Percentiles rank a stretch among this genome's conserved stretches.
Evolutionary conservation across 2,329 filamentous ascomycete species (phyloP).

Genomic region (Aspergillus phoenicis): DNA sequence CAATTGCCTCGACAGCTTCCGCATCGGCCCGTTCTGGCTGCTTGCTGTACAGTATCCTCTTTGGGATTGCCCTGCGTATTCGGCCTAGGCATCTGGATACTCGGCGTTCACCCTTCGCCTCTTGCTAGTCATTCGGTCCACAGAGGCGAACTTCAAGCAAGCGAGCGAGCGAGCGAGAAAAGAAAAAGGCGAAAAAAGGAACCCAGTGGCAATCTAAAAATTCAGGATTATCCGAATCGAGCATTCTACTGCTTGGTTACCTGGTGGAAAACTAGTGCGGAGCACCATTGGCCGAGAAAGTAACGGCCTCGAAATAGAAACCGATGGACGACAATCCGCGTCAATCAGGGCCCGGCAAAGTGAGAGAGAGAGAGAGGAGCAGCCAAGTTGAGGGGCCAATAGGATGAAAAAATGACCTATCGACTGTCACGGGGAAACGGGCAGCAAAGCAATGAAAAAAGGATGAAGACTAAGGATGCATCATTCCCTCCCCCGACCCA

Average conservation of each 20-base stretch:
- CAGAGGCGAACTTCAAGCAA: neutral
- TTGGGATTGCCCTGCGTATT: neutral
- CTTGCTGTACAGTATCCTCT: neutral
- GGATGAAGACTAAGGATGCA: constrained; percentile 3
- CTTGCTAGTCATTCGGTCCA: neutral
- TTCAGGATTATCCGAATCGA: neutral
- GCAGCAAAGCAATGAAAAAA: neutral
- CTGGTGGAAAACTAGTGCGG: neutral
- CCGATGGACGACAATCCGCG: neutral
- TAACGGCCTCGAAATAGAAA: constrained; percentile 4
- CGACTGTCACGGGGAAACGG: constrained; percentile 14
- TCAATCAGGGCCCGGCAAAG: constrained; percentile 4
- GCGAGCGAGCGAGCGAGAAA: neutral
- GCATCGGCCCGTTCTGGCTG: neutral
- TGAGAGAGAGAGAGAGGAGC: neutral
- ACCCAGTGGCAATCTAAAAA: neutral
- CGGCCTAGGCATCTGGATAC: too few relatives aligned
- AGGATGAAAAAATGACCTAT: constrained; percentile 12
- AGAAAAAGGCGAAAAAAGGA: too few relatives aligned
- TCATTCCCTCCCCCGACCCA: constrained; percentile 5
- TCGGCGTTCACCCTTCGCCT: neutral
- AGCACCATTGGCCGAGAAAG: neutral
- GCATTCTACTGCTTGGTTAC: neutral
- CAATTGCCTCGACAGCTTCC: neutral
- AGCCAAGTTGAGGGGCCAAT: neutral